Evolutionary conservation across 441 rosid genomes (phyloP), one percentile per base, ranked within the genome.

Genomic region (Francoa sonchifolia): DNA sequence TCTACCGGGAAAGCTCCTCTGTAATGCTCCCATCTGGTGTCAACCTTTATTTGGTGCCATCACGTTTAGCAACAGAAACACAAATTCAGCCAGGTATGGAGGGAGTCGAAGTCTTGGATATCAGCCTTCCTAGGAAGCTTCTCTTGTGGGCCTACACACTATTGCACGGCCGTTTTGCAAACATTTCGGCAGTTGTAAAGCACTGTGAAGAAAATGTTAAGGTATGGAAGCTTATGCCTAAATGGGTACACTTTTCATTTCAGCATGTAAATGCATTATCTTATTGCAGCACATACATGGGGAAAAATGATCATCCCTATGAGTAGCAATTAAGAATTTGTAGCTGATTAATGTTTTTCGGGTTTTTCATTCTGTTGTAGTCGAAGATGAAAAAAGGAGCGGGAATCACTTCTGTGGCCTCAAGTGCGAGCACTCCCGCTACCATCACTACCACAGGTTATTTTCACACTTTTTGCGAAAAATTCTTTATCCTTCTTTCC

Each of bases 111-210:
- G 54, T 65, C 71, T 70, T 92, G 42, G 97, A 87, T 63, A 39
- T 87, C 41, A 87, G 95, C 77, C 55, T 67, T 58, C 97, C 86
- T 17, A 75, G 97, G 77, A 92, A 87, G 72, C 76, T 92, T 62
- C 81, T 83, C 54, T 58, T 81, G 76, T 92, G 99, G 99, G 94
- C 95, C 37, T 87, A 81, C 67, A 67, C 75, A 0, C 48, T 87
- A 40, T 46, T 71, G 69, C 79, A 79, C 37, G 95, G 97, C 47
- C 79, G 71, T 22, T 75, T 62, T 61, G 74, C 89, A 32, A 84
- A 62, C 68, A 84, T 92, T 43, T 74, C 94, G 0, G 59, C 45
- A 18, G 99, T 75, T 49, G 71, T 92, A 43, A 92, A 75, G 57
- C 68, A 77, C 56, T 83, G 95, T 59, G 99, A 92, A 67, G 99